Percentiles rank a stretch among this genome's conserved stretches.
These are phyloP conservation scores for Ceriops decandra DNA, from an alignment of 345 rosid genomes.

Conservation along the genomic window DNA sequence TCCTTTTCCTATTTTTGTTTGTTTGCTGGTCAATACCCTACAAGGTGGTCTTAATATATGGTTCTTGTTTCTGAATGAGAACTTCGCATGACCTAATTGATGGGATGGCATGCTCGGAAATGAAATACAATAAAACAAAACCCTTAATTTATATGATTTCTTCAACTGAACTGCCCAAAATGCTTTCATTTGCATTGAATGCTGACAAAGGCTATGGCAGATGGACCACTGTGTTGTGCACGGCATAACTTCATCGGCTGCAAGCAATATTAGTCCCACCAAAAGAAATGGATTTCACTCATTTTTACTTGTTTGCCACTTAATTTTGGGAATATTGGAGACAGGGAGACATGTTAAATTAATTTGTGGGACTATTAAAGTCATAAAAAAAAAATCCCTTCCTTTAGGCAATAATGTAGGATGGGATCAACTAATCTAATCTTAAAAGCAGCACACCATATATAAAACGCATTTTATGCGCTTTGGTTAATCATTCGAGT, in stretches of 20 bases:
- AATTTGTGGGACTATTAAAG: conserved; percentile 19
- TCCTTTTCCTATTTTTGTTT: conserved; percentile 4
- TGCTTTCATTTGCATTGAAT: neutral
- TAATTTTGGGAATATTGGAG: conserved; percentile 23
- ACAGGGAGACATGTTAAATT: conserved; percentile 33
- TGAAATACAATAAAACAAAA: conserved; percentile 17
- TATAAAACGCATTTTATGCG: neutral
- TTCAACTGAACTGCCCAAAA: neutral
- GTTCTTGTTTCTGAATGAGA: conserved; percentile 12
- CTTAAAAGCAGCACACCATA: conserved; percentile 23
- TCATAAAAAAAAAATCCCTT: neutral
- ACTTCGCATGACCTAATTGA: conserved; percentile 16
- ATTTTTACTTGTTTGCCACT: conserved; percentile 64
- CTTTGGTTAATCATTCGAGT: conserved; percentile 7
- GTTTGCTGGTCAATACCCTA: conserved; percentile 19
- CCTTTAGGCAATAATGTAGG: conserved; percentile 26
- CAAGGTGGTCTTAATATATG: conserved; percentile 20
- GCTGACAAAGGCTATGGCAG: conserved; percentile 19
- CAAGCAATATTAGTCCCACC: conserved; percentile 37
- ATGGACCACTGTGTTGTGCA: conserved; percentile 23
- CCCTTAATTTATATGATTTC: neutral
- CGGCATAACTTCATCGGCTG: conserved; percentile 29
- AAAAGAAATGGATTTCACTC: conserved; percentile 21
- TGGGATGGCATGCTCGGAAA: conserved; percentile 18
- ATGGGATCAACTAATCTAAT: conserved; percentile 36